Conservation (phyloP, 176 grass and related monocot species). For the Eragrostis curvula region DNA sequence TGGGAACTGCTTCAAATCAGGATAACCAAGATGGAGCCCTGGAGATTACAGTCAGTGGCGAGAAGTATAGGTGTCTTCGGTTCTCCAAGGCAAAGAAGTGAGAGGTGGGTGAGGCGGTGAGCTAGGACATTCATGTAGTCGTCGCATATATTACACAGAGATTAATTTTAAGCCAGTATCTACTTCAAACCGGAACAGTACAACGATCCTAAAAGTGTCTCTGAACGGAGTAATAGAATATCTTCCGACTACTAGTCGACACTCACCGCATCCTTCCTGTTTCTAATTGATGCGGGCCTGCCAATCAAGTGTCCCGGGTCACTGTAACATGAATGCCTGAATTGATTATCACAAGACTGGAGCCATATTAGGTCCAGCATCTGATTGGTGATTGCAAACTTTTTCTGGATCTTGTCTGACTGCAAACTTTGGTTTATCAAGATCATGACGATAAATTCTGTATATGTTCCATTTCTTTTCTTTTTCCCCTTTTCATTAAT, state of each 20-base stretch:
- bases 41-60: conserved; percentile 93
- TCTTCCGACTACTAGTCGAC: conserved; percentile 4
- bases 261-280: background rate
- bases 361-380: conserved; percentile 17
- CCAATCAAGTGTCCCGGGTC: conserved; percentile 27
- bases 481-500: background rate
- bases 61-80: conserved; percentile 95
- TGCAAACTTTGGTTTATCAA: background rate
- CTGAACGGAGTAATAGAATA: background rate
- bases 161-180: background rate
- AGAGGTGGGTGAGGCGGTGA: too few relatives aligned
- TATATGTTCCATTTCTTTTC: background rate
- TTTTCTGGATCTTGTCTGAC: background rate
- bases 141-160: background rate
- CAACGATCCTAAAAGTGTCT: background rate
- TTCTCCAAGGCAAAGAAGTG: conserved; percentile 98
- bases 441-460: background rate
- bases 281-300: conserved; percentile 18
- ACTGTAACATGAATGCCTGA: conserved; percentile 31
- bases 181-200: background rate
- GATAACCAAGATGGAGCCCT: conserved; percentile 93
- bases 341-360: conserved; percentile 6
- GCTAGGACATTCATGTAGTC: background rate
- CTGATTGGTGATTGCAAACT: conserved; percentile 16
- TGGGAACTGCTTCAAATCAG: conserved; percentile 87